Evolutionary conservation across 495 filamentous ascomycete genomes (phyloP), one percentile per base, ranked within the genome.

Genomic region (Pseudomonodictys pantanalensis): DNA sequence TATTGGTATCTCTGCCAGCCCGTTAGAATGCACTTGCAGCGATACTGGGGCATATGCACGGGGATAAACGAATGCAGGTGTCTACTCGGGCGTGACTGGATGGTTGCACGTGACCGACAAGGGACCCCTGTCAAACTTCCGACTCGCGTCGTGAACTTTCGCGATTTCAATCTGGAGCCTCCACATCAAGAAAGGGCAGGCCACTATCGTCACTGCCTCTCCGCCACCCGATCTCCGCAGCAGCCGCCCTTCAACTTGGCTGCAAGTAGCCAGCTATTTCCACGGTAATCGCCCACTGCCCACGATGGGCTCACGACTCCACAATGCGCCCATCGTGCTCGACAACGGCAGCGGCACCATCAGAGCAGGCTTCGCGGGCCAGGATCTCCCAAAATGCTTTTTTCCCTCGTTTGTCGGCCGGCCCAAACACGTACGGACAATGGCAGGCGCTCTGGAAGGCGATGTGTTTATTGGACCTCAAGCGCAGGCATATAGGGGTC

Each of bases 321-420:
- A 92, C 78, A 97, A 97, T 77, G 92, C 91, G 62, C 91, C 93
- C 48, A 95, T 99, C 68, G 95, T 99, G 66, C 88, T 99, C 65
- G 95, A 97, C 84, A 99, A 97, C 78, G 95, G 93, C 72, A 96
- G 90, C 58, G 93, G 95, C 39, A 99, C 93, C 1, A 97, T 99
- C 67, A 84, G 95, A 69, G 93, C 93, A 46, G 93, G 93, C 11
- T 99, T 97, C 67, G 93, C 95, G 18, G 93, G 95, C 50, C 91
- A 96, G 65, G 95, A 97, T 64, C 78, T 91, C 30, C 93, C 93
- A 1, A 96, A 96, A 78, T 95, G 89, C 77, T 90, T 87, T 75
- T 97, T 99, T 69, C 92, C 93, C n/a, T 97, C 93, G 7, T 97
- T 92, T 67, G 95, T 99, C 43, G 93, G 93, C 52, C 84, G 93